Base-by-base conservation (phyloP, 129 eudicot species). In the Arctium lappa region DNA sequence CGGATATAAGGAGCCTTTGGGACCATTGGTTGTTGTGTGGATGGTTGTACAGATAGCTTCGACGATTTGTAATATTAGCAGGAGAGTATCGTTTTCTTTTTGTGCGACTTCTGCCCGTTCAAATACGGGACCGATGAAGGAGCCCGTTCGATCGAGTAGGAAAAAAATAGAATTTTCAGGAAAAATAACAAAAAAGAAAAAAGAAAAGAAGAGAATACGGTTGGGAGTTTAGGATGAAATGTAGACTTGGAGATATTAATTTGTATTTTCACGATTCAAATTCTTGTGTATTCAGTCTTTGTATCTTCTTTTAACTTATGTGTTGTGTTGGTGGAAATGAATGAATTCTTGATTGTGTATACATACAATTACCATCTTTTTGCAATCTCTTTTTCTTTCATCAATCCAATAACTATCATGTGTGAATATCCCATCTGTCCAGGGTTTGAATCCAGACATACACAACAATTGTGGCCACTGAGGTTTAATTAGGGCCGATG, bases 1-100 rank as follows among this genome's bases (percentile, higher is more conserved):
- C 91, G 97, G 60, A 89, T 90, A 66, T 94, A 86, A 79, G 74
- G 77, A 12, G 66, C 68, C 50, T 32, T 2, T 1, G 18, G 34
- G 30, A 34, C 37, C 18, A 8, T 15, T 38, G 78, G 76, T 22
- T 22, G 27, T 56, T 9, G 31, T n/a, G 83, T 39, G 62, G 87
- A 18, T 75, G 63, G 87, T 80, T 94, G 98, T 94, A 94, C 94
- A 94, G 97, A 78, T 80, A 84, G 89, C 84, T 80, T 85, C 83
- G 72, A 88, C 65, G 88, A 82, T 83, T 86, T 87, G 94, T 91
- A 83, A 84, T 87, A 91, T 88, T 91, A 87, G 92, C 18, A 79
- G 76, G 80, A 73, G 90, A 86, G 90, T 87, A 83, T 29, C 18
- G 31, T 84, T 90, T 80, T 69, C 36, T 86, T 32, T 87, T 84